A percentile compares a stretch with the other conserved stretches of the same genome.
Conservation (phyloP, 495 filamentous ascomycete genomes). For the Penicillium manginii region DNA sequence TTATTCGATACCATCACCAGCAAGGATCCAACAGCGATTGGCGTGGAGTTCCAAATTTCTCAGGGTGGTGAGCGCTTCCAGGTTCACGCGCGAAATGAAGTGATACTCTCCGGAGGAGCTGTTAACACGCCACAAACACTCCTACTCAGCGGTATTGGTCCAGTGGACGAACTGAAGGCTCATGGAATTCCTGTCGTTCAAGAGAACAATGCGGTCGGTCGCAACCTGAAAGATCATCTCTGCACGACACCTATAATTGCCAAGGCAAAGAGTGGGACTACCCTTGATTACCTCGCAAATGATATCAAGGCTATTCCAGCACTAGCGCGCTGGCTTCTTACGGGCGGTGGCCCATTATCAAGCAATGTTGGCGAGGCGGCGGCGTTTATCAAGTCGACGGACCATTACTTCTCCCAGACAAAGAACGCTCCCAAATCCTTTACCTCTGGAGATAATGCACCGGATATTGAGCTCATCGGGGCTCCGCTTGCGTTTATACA, state of each 20-base stretch:
- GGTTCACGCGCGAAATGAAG: slow-evolving; percentile 34
- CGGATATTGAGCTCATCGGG: slow-evolving; percentile 29
- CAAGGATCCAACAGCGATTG: slow-evolving; percentile 14
- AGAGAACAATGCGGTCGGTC: slow-evolving; percentile 18
- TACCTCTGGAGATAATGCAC: slow-evolving; percentile 16
- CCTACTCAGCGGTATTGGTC: slow-evolving; percentile 43
- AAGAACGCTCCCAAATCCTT: slow-evolving; percentile 9
- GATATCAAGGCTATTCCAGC: slow-evolving; percentile 21
- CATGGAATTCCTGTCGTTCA: slow-evolving; percentile 20
- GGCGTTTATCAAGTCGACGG: slow-evolving; percentile 23
- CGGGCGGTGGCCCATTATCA: slow-evolving; percentile 25
- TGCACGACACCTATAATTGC: slow-evolving; percentile 24
- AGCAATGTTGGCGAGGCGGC: slow-evolving; percentile 28
- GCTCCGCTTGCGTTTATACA: slow-evolving; percentile 28
- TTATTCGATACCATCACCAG: slow-evolving; percentile 21
- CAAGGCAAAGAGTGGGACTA: slow-evolving; percentile 25
- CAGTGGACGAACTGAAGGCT: slow-evolving; percentile 32
- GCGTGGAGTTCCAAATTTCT: slow-evolving; percentile 23
- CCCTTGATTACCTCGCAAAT: slow-evolving; percentile 26
- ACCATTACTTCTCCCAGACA: slow-evolving; percentile 14
- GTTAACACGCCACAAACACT: slow-evolving; percentile 41
- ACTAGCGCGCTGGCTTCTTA: slow-evolving; percentile 20
- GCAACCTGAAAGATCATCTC: slow-evolving; percentile 26
- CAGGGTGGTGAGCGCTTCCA: slow-evolving; percentile 24
- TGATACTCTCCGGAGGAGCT: slow-evolving; percentile 38